Base-by-base conservation (phyloP, 208 protist species). In the Trypanosoma brucei region DNA sequence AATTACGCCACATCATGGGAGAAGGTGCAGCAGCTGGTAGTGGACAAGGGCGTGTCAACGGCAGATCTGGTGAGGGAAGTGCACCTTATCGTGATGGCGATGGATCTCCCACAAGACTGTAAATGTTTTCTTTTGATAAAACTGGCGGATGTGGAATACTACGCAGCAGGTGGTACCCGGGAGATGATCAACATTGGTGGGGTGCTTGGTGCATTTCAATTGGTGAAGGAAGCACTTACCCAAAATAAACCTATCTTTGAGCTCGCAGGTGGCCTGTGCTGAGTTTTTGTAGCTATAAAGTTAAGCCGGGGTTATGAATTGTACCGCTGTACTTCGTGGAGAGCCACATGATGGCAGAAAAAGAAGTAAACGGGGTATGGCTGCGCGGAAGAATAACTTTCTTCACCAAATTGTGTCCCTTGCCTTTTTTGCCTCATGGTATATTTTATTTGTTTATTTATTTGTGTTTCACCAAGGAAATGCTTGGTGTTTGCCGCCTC, bases 101-200 rank as follows among this genome's bases (percentile, higher is more conserved):
- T 94, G 84, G 84, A 92, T 53, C 71, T 94, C 1, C 82, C 88
- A 38, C 81, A 86, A 60, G 84, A 91, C 59, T 86, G 84, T 66
- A 89, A 92, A 71, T 88, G 84, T 61, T 94, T 94, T 59, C 34
- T 91, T 52, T 72, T 92, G 9, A 78, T 77, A 46, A 88, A 90
- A 70, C 60, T 94, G 9, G 72, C 88, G 2, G 84, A 91, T 34
- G 55, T 94, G 4, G 84, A 94, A 70, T 94, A 89, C 70, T 88
- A 90, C 77, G 70, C 83, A 9, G 84, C 88, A 2, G 63, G 72
- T n/a, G 88, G 88, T 31, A 72, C 84, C 31, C 63, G 75, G 11
- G 88, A 94, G 75, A 50, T 62, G 2, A 72, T 75, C 1, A 73
- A 78, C 14, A 78, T 94, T 11, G 65, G 68, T 55, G 88, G 84